Percentiles rank a stretch among this genome's conserved stretches.
Conservation (phyloP, 2,329 filamentous ascomycete genomes). For the Keithomyces neogunnii region DNA sequence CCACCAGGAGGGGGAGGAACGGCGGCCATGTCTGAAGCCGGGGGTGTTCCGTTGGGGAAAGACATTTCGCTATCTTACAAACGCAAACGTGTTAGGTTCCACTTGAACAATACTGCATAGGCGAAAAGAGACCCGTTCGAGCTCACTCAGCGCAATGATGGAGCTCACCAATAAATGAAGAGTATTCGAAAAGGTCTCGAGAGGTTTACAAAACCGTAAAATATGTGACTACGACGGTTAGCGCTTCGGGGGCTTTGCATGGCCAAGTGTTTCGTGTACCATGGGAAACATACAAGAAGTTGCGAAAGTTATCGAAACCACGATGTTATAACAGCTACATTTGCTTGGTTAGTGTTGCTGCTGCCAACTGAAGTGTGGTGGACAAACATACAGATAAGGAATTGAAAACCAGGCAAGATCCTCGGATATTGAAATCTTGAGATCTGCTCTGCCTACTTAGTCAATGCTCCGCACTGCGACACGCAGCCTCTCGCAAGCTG, state of each 20-base stretch:
- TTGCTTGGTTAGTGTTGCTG: no score
- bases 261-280: background rate
- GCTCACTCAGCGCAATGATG: background rate
- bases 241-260: background rate
- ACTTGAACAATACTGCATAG: conserved; percentile 2
- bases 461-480: background rate
- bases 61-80: conserved; percentile 21
- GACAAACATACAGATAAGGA: conserved; percentile 3
- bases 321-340: background rate
- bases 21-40: conserved; percentile 27
- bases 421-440: conserved; percentile 16
- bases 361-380: background rate
- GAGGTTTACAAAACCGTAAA: background rate
- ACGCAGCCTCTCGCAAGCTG: background rate
- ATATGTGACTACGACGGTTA: background rate
- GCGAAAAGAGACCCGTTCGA: background rate
- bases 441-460: conserved; percentile 3
- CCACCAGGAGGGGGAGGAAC: conserved; percentile 24
- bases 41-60: conserved; percentile 31
- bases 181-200: background rate
- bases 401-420: conserved; percentile 13
- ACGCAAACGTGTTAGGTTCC: conserved; percentile 13
- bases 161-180: background rate
- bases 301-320: background rate
- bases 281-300: background rate